These are phyloP conservation scores for Mayamaea pseudoterrestris DNA, from an alignment of 108 stramenopile genomes.

Conservation along the genomic window DNA sequence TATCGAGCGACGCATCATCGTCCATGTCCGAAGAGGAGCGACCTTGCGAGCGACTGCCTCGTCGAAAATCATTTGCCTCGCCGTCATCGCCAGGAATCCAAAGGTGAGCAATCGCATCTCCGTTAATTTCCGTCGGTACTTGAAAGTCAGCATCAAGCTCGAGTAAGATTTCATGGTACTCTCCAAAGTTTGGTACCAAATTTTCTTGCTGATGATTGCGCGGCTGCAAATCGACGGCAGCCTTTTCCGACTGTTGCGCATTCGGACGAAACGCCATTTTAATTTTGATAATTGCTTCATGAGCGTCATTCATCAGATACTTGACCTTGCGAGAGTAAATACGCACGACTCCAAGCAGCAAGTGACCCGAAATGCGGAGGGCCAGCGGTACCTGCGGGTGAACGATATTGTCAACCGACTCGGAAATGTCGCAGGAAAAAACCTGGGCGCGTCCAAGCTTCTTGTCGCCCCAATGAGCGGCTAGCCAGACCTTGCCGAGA, in stretches of 20 bases:
- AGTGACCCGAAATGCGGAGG: conserved; percentile 90
- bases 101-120: conserved; percentile 8
- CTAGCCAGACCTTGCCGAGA: conserved; percentile 98
- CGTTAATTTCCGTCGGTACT: conserved; percentile 9
- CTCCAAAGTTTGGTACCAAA: conserved; percentile 70
- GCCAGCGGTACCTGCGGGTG: conserved; percentile 94
- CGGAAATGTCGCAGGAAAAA: conserved; percentile 90
- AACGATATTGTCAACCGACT: conserved; percentile 89
- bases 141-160: conserved; percentile 19
- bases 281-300: conserved; percentile 95
- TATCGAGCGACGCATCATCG: neutral
- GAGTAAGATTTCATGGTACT: conserved; percentile 39
- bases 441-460: conserved; percentile 91
- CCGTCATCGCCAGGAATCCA: conserved; percentile 8
- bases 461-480: conserved; percentile 98
- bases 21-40: conserved; percentile 12
- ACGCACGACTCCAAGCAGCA: conserved; percentile 92
- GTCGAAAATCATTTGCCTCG: conserved; percentile 15
- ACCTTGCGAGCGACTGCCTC: no score
- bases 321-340: conserved; percentile 95
- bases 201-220: conserved; percentile 20
- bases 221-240: conserved; percentile 4
- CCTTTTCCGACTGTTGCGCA: conserved; percentile 14
- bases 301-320: conserved; percentile 94
- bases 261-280: conserved; percentile 89